Evolutionary conservation across 164 flowering plant genomes (phyloP).

Genomic region (Stephania japonica): DNA sequence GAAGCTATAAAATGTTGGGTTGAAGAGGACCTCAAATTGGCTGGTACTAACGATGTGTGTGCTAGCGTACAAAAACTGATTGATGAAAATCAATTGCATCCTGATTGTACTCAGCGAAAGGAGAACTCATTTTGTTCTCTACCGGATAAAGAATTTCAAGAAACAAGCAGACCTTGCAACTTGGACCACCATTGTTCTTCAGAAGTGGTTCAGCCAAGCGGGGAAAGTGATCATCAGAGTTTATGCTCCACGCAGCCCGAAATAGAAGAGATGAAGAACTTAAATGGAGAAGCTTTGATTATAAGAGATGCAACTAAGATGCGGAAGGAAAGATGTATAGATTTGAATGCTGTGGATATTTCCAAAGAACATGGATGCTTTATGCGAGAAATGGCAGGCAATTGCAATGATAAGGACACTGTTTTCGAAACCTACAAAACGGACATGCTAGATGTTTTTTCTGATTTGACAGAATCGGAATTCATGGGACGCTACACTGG

Average conservation of each 20-base stretch:
- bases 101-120: background rate
- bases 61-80: conserved; percentile 10
- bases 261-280: conserved; percentile 11
- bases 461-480: conserved; percentile 11
- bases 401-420: conserved; percentile 10
- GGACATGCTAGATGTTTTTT: conserved; percentile 5
- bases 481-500: conserved; percentile 10
- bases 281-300: conserved; percentile 8
- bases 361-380: conserved; percentile 21
- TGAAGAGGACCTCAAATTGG: conserved; percentile 20
- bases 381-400: conserved; percentile 7
- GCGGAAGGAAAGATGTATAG: conserved; percentile 17
- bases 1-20: conserved; percentile 43
- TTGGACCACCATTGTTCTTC: conserved; percentile 17
- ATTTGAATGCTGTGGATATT: conserved; percentile 30
- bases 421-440: conserved; percentile 9
- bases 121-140: conserved; percentile 15
- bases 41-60: conserved; percentile 9
- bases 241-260: conserved; percentile 8
- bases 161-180: conserved; percentile 20
- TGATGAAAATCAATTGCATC: conserved; percentile 12
- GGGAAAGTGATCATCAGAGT: conserved; percentile 7
- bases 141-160: conserved; percentile 14
- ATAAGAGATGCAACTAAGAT: conserved; percentile 17
- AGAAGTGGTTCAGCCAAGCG: conserved; percentile 24